Percentiles rank a stretch among this genome's conserved stretches.
Conservation (phyloP, 305 asterid species). For the Rubia tinctorum region DNA sequence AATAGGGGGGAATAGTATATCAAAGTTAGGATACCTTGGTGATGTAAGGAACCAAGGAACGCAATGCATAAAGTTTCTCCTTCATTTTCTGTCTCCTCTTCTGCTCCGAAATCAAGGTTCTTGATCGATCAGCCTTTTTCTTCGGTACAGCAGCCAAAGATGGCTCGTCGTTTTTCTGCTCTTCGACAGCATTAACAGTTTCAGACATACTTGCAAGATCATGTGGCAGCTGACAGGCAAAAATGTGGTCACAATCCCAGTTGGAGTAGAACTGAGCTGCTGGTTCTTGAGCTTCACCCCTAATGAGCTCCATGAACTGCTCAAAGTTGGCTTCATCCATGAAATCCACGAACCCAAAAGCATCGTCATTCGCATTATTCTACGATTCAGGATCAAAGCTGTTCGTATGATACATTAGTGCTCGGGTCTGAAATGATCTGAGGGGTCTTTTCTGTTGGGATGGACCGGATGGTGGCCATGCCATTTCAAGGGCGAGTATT, state of each 20-base stretch:
- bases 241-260: neutral
- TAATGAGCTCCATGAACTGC: slow-evolving; percentile 30
- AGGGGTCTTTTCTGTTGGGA: neutral
- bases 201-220: neutral
- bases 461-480: neutral
- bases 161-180: slow-evolving; percentile 26
- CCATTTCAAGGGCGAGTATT: neutral
- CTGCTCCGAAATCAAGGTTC: slow-evolving; percentile 68
- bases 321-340: slow-evolving; percentile 35
- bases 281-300: slow-evolving; percentile 29
- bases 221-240: neutral
- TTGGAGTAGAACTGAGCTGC: slow-evolving; percentile 3
- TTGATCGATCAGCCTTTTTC: slow-evolving; percentile 51
- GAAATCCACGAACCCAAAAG: slow-evolving; percentile 34
- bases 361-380: slow-evolving; percentile 10
- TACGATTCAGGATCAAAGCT: neutral
- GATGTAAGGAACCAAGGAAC: slow-evolving; percentile 84
- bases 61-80: slow-evolving; percentile 78
- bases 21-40: slow-evolving; percentile 47
- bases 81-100: slow-evolving; percentile 81
- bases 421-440: too few species aligned
- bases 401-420: neutral
- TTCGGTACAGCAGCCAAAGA: slow-evolving; percentile 42
- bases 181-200: neutral
- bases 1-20: too few species aligned